Percentiles rank a stretch among this genome's conserved stretches.
These are phyloP conservation scores for Ophiostoma ips DNA, from an alignment of 2,329 filamentous ascomycete genomes.

Conservation along the genomic window DNA sequence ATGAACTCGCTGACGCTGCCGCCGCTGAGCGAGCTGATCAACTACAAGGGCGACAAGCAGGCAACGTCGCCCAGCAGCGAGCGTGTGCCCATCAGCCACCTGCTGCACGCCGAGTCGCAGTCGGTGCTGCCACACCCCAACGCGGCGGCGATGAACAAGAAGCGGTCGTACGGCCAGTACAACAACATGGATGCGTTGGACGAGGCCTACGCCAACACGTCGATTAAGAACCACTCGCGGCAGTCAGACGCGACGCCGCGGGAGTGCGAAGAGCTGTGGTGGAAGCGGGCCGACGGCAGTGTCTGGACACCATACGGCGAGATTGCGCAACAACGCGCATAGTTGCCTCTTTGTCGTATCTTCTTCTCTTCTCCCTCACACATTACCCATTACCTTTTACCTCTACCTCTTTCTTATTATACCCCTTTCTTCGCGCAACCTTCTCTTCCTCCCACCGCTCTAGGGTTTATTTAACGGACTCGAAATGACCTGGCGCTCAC, in stretches of 20 bases:
- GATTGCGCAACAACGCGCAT: not conserved
- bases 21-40: constrained; percentile 14
- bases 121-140: constrained; percentile 3
- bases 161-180: constrained; percentile 14
- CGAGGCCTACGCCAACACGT: constrained; percentile 3
- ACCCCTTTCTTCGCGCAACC: not conserved
- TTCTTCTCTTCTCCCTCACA: no score
- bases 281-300: constrained; percentile 14
- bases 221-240: constrained; percentile 14
- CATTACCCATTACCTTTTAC: no score
- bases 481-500: not conserved
- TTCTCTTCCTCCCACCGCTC: not conserved
- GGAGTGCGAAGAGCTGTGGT: constrained; percentile 11
- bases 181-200: constrained; percentile 6
- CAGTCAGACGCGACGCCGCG: constrained; percentile 6
- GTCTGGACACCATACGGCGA: constrained; percentile 12
- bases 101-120: constrained; percentile 7
- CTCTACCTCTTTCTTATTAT: not conserved
- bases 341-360: not conserved
- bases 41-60: constrained; percentile 9
- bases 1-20: constrained; percentile 11
- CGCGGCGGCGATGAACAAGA: constrained; percentile 6
- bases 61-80: constrained; percentile 5
- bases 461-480: not conserved
- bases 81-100: constrained; percentile 13